Conservation (phyloP, 2,329 filamentous ascomycete genomes). For the Stenocarpella maydis region DNA sequence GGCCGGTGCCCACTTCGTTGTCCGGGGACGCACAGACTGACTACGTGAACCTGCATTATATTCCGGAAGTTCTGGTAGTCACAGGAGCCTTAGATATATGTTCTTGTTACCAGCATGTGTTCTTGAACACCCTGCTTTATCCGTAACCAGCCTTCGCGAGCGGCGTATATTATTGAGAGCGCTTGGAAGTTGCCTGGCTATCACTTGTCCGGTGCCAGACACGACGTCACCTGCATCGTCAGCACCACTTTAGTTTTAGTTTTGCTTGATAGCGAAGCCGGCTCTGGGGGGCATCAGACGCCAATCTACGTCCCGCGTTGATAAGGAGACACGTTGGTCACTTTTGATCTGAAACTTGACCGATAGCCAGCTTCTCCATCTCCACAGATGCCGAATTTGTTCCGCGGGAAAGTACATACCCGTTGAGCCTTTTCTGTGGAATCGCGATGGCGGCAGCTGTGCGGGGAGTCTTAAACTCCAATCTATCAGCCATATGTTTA, state of each 20-base stretch:
- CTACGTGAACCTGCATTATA: neutral
- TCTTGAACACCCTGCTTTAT: neutral
- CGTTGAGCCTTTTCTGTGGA: neutral
- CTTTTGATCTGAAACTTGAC: neutral
- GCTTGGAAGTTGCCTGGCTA: neutral
- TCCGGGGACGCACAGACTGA: neutral
- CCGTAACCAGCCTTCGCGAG: too few relatives aligned
- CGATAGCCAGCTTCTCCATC: neutral
- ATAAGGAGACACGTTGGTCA: neutral
- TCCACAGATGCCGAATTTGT: conserved; percentile 7
- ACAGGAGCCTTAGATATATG: neutral
- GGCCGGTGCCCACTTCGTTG: neutral
- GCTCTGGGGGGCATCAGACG: neutral
- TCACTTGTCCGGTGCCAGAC: neutral
- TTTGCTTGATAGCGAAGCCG: neutral
- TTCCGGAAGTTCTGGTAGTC: neutral
- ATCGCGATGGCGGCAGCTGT: conserved; percentile 2
- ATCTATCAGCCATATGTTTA: neutral
- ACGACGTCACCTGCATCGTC: neutral
- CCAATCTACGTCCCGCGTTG: neutral
- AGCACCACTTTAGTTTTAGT: neutral
- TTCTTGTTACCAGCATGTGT: neutral
- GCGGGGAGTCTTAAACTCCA: neutral
- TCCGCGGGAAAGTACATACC: neutral
- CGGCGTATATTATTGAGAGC: neutral